A percentile compares a stretch with the other conserved stretches of the same genome.
Conservation (phyloP, 352 stramenopile genomes). For the Pythium pyrilobum region DNA sequence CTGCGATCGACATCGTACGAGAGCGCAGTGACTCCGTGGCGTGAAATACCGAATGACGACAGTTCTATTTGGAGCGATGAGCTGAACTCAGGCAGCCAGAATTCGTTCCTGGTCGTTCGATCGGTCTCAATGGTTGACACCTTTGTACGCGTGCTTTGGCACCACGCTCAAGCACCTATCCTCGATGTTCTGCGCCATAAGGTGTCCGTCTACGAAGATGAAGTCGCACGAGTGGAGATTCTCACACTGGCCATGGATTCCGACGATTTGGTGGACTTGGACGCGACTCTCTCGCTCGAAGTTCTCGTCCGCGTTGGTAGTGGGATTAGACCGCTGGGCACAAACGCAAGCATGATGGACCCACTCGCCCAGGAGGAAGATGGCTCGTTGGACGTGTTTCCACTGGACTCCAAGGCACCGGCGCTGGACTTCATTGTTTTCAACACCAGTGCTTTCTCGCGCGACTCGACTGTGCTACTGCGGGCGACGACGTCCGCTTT, state of each 20-base stretch:
- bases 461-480: not conserved
- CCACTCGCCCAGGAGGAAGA: not conserved
- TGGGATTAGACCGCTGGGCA: too few species aligned
- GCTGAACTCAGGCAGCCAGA: not conserved
- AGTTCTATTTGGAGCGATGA: not conserved
- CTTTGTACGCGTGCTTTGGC: slow-evolving; percentile 1
- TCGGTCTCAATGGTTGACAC: slow-evolving; percentile 7
- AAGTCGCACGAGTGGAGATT: slow-evolving; percentile 3
- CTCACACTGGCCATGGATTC: not conserved
- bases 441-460: not conserved
- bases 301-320: not conserved
- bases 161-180: slow-evolving; percentile 5
- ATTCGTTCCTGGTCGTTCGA: slow-evolving; percentile 3
- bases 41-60: not conserved
- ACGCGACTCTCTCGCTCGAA: not conserved
- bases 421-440: slow-evolving; percentile 1
- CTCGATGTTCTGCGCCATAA: not conserved
- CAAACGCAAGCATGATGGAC: not conserved
- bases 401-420: not conserved
- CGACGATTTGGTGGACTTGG: not conserved
- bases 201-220: slow-evolving; percentile 11
- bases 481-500: slow-evolving; percentile 5
- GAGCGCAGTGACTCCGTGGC: not conserved
- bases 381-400: not conserved
- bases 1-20: slow-evolving; percentile 7